Conservation (phyloP, 495 filamentous ascomycete species). For the Hypoxylon trugodes region DNA sequence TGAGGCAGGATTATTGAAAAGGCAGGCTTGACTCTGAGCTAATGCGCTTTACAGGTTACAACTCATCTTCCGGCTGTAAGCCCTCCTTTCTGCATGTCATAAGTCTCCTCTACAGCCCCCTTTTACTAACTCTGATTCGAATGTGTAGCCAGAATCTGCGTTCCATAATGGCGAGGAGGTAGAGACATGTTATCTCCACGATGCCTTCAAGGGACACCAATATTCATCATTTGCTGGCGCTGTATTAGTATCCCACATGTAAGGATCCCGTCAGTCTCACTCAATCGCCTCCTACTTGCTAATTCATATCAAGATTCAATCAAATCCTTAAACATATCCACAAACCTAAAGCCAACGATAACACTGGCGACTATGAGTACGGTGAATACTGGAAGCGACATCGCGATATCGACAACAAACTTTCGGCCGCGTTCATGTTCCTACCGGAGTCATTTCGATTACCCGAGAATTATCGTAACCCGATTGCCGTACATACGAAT, state of each 20-base stretch:
- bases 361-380: constrained; percentile 48
- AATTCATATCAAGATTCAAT: constrained; percentile 42
- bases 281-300: background rate
- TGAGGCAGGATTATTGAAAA: constrained; percentile 17
- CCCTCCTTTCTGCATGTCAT: background rate
- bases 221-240: constrained; percentile 54
- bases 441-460: constrained; percentile 53
- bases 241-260: constrained; percentile 51
- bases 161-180: constrained; percentile 48
- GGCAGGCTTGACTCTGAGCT: background rate
- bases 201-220: constrained; percentile 46
- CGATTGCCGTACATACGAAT: constrained; percentile 52
- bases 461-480: constrained; percentile 48
- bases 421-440: constrained; percentile 58
- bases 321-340: constrained; percentile 53
- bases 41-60: constrained; percentile 46
- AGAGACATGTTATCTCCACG: constrained; percentile 44
- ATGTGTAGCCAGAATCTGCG: constrained; percentile 48
- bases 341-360: constrained; percentile 49
- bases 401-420: constrained; percentile 54
- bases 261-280: background rate
- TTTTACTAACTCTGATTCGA: constrained; percentile 21
- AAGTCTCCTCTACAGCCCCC: background rate
- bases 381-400: constrained; percentile 58
- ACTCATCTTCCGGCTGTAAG: constrained; percentile 53